phyloP scores from a whole-genome alignment of 345 rosid genomes.

The Viola odorata region DNA sequence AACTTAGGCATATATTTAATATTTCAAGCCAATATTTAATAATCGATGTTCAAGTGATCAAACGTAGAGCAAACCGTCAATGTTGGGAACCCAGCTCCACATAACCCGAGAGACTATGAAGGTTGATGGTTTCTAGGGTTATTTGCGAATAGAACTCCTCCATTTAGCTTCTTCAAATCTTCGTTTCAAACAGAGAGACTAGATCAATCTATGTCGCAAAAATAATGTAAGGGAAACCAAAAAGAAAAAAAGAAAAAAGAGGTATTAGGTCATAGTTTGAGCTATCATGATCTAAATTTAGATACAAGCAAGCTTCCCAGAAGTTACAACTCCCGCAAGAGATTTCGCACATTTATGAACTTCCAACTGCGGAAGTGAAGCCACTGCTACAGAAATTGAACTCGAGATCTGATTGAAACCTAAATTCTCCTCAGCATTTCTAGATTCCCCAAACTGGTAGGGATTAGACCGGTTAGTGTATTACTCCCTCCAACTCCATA shows the following conservation, averaged over 20 bases:
- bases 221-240: not conserved
- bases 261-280: too few species aligned
- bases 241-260: too few species aligned
- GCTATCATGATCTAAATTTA: too few species aligned
- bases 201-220: conserved; percentile 7
- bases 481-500: too few species aligned
- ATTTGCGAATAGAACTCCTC: conserved; percentile 51
- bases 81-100: conserved; percentile 48
- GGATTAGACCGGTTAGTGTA: conserved; percentile 49
- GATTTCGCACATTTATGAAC: conserved; percentile 67
- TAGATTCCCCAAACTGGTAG: conserved; percentile 49
- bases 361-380: conserved; percentile 41
- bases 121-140: too few species aligned
- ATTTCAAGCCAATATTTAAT: too few species aligned
- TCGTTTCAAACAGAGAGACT: conserved; percentile 13
- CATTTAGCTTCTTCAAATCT: conserved; percentile 64
- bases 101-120: too few species aligned
- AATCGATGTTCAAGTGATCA: conserved; percentile 31
- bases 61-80: conserved; percentile 50
- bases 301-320: conserved; percentile 53
- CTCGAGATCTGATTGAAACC: conserved; percentile 57
- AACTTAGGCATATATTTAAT: too few species aligned
- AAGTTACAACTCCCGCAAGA: conserved; percentile 64
- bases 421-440: conserved; percentile 51
- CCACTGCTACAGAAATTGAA: conserved; percentile 45